phyloP scores from a whole-genome alignment of 495 filamentous ascomycete genomes.

The Penicillium silybi region DNA sequence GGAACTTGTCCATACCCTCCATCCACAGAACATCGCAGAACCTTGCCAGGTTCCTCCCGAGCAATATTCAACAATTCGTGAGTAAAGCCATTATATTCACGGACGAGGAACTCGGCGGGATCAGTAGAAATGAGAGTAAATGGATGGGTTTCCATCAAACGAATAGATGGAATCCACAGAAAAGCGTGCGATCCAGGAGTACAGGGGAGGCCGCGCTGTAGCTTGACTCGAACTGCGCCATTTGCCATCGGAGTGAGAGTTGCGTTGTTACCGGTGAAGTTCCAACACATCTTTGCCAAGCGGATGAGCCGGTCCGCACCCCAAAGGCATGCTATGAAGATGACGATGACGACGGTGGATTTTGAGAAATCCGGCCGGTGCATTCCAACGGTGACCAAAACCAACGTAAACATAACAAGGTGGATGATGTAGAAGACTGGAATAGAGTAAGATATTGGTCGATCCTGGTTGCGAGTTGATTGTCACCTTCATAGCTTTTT shows the following conservation, averaged over 20 bases:
- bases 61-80: constrained; percentile 50
- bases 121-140: constrained; percentile 55
- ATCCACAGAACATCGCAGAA: constrained; percentile 50
- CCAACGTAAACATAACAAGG: constrained; percentile 46
- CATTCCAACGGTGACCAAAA: constrained; percentile 43
- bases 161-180: constrained; percentile 56
- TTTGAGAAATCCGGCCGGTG: constrained; percentile 46
- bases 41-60: constrained; percentile 40
- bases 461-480: background rate
- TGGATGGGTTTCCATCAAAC: constrained; percentile 54
- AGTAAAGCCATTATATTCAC: constrained; percentile 55
- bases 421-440: constrained; percentile 54
- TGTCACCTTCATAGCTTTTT: constrained; percentile 46
- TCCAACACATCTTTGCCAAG: constrained; percentile 39
- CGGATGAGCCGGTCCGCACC: constrained; percentile 49
- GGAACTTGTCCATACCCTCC: constrained; percentile 57
- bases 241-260: constrained; percentile 52
- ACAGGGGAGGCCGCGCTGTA: constrained; percentile 43
- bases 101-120: constrained; percentile 51
- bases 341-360: constrained; percentile 37
- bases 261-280: constrained; percentile 50
- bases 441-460: background rate
- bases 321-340: constrained; percentile 49
- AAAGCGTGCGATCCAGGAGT: constrained; percentile 58
- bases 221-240: constrained; percentile 51